A percentile compares a stretch with the other conserved stretches of the same genome.
Conservation (phyloP, 148 eudicot species). For the Silene latifolia region DNA sequence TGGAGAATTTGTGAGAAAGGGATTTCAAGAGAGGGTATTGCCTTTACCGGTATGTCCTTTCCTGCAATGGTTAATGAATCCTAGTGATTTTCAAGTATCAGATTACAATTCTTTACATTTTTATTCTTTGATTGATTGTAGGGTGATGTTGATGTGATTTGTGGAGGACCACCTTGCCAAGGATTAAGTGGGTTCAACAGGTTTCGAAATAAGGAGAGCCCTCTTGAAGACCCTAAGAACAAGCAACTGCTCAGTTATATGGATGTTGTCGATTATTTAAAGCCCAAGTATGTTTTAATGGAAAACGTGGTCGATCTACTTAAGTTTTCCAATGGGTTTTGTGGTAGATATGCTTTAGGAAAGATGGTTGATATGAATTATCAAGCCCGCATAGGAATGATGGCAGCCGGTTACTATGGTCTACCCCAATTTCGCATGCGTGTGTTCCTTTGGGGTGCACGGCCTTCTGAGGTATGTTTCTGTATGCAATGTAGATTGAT, state of each 20-base stretch:
- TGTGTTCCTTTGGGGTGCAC: conserved; percentile 72
- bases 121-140: conserved; percentile 15
- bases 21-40: conserved; percentile 40
- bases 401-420: conserved; percentile 86
- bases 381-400: conserved; percentile 68
- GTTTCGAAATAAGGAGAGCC: conserved; percentile 45
- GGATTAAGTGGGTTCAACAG: conserved; percentile 86
- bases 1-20: conserved; percentile 51
- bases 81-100: not conserved
- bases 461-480: conserved; percentile 45
- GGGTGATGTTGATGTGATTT: conserved; percentile 76
- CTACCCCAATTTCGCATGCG: conserved; percentile 84
- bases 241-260: conserved; percentile 56
- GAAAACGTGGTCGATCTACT: conserved; percentile 77
- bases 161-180: conserved; percentile 95
- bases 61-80: not conserved
- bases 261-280: conserved; percentile 60
- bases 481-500: not conserved
- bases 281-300: conserved; percentile 63
- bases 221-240: conserved; percentile 53
- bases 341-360: conserved; percentile 70
- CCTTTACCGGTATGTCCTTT: conserved; percentile 63
- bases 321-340: conserved; percentile 51
- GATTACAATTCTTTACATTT: not conserved
- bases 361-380: conserved; percentile 63